Evolutionary conservation across 306 rosid genomes (phyloP).

Genomic region (peach (Prunus persica)): Prunus_persica_NCBIv2 NC_034012.1:8590501-8591000

Average conservation of each 20-base stretch:
- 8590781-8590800: conserved; percentile 19
- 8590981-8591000: not conserved
- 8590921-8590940: conserved; percentile 38
- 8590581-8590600: conserved; percentile 46
- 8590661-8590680: not conserved
- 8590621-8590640: conserved; percentile 10
- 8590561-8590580: conserved; percentile 50
- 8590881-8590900: conserved; percentile 13
- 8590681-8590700: not conserved
- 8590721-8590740: conserved; percentile 35
- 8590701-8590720: conserved; percentile 31
- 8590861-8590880: conserved; percentile 23
- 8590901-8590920: conserved; percentile 39
- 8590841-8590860: conserved; percentile 46
- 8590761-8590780: conserved; percentile 34
- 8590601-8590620: conserved; percentile 38
- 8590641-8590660: not conserved
- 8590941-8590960: not conserved
- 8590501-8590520: conserved; percentile 40
- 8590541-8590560: conserved; percentile 37
- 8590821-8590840: conserved; percentile 39
- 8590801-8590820: conserved; percentile 42
- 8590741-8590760: conserved; percentile 38
- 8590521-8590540: conserved; percentile 44
- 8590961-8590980: not conserved